Evolutionary conservation across 345 rosid species (phyloP), one percentile per base, ranked within the genome.

Genomic region (Aegle marmelos): DNA sequence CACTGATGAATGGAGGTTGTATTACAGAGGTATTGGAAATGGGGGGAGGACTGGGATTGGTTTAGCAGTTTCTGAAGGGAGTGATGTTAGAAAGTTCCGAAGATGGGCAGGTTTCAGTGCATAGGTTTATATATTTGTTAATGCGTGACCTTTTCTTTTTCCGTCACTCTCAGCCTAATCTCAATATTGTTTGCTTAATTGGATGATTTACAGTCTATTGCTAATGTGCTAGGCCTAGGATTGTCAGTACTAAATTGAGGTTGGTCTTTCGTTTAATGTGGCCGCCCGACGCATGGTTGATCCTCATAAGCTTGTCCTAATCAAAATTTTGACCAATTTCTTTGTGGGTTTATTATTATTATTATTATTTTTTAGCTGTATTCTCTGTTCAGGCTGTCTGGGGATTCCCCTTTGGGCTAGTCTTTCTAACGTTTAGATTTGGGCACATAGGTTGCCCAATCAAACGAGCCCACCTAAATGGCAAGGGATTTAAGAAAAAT

Each of bases 31-130:
- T 24, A 25, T 87, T 68, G 91, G 92, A 22, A 73, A 81, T 33
- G 84, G 84, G n/a, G 91, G 95, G 75, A 90, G 84, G 78, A 86
- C 86, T 59, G 94, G 92, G 77, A 91, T 92, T 50, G 96, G 97
- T 4, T 83, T 94, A 80, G 94, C 92, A 13, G 84, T 87, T 7
- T 91, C 91, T 45, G 74, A 81, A 28, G 97, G 91, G 2, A 85
- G 57, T 77, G 85, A 83, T 57, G 21, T 86, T 28, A 82, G 83
- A 71, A 85, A 68, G 72, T 89, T 94, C 39, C 83, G 80, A 56
- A 90, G 90, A 83, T 92, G 93, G 91, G 76, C 80, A 3, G 87
- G 90, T 62, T 81, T 92, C 80, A 87, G 79, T 67, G 75, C 89
- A 66, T 91, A 85, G 87, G 69, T 68, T 67, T 6, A n/a, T 45